Percentiles rank a stretch among this genome's conserved stretches.
Conservation (phyloP, 331 rosid species). For the Malus hybrid region DNA sequence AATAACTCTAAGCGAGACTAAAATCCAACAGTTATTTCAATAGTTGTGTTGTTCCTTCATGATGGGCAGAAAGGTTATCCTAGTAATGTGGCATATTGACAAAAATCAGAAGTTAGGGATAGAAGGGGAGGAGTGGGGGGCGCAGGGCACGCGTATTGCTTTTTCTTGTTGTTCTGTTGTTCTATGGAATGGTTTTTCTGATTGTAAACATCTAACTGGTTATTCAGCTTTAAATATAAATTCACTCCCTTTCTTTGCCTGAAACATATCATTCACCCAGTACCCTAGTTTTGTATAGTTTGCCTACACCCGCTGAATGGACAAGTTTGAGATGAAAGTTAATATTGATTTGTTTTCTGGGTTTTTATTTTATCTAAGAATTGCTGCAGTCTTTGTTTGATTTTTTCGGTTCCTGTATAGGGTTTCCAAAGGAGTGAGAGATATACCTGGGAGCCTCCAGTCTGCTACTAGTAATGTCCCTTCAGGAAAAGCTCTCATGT, state of each 20-base stretch:
- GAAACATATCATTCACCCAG: not conserved
- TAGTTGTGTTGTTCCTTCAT: not conserved
- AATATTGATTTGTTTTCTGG: not conserved
- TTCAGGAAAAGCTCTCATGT: constrained; percentile 85
- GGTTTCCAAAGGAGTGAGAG: constrained; percentile 94
- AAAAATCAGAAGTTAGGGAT: not conserved
- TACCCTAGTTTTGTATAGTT: not conserved
- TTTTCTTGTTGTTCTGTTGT: not conserved
- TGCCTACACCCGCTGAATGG: not conserved
- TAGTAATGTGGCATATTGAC: not conserved
- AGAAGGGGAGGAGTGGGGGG: not conserved
- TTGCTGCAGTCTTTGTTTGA: not conserved
- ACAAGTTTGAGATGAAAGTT: not conserved
- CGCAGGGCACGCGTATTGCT: not conserved
- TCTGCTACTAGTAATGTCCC: constrained; percentile 79
- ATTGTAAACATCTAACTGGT: not conserved
- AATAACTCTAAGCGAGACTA: not conserved
- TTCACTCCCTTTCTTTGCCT: not conserved
- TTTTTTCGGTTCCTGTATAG: constrained; percentile 25
- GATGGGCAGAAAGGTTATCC: not conserved
- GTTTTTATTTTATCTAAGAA: not conserved
- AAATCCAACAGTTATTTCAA: not conserved
- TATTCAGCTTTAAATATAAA: not conserved
- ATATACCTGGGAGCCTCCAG: constrained; percentile 73
- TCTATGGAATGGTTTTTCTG: not conserved